phyloP scores from a whole-genome alignment of 768 basidiomycete species.

The Tubosaeta sp. region DNA sequence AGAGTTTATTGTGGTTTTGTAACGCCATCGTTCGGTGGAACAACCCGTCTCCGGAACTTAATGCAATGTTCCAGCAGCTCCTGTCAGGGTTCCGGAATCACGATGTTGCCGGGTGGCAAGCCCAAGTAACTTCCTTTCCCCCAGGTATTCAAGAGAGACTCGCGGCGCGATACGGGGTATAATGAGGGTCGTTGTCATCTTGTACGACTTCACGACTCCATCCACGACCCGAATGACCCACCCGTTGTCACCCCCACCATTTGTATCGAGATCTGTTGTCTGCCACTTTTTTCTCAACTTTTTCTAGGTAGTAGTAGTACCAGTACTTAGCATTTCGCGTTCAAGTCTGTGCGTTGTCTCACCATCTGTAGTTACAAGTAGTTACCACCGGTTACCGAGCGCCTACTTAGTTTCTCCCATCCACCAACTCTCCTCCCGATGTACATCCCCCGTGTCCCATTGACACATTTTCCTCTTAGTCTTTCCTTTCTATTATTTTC shows the following conservation, averaged over 20 bases:
- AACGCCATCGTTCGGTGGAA: constrained; percentile 97
- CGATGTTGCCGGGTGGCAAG: constrained; percentile 80
- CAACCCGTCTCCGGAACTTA: constrained; percentile 85
- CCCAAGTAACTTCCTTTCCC: constrained; percentile 80
- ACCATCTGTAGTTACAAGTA: constrained; percentile 30
- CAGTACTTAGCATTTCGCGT: constrained; percentile 18
- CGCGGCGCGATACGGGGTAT: constrained; percentile 83
- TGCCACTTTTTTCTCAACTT: constrained; percentile 1
- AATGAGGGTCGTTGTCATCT: constrained; percentile 10
- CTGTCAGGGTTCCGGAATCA: constrained; percentile 88
- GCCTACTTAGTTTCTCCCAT: constrained; percentile 27
- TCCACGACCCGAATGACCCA: constrained; percentile 9
- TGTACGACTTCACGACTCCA: constrained; percentile 14
- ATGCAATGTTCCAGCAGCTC: constrained; percentile 90
- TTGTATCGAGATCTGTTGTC: constrained; percentile 27
- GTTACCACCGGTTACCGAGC: constrained; percentile 33
- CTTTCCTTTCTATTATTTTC: background rate
- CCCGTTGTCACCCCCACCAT: constrained; percentile 23
- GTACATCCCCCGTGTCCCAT: background rate
- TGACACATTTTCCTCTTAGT: background rate
- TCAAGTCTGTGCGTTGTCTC: constrained; percentile 22
- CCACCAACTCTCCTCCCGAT: background rate
- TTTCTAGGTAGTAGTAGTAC: constrained; percentile 20
- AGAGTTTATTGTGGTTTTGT: constrained; percentile 97
- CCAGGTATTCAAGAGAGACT: constrained; percentile 86